Percentiles rank a stretch among this genome's conserved stretches.
Conservation (phyloP, 768 basidiomycete species). For the Mycena albidolilacea region DNA sequence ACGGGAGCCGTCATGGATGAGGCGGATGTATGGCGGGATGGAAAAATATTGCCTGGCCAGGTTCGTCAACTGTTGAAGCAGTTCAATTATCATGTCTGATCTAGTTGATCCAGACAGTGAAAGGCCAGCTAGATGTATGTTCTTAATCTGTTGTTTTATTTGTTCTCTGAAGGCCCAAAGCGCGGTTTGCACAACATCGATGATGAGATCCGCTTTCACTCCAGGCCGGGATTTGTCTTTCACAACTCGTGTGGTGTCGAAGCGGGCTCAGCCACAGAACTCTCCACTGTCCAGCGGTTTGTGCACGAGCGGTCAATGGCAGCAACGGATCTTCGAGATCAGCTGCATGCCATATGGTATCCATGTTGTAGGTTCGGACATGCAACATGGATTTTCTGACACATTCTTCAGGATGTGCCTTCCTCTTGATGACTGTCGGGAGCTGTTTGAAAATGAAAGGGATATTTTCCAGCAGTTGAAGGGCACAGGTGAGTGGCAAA, state of each 20-base stretch:
- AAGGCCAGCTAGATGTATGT: background rate
- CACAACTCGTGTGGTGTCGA: constrained; percentile 8
- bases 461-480: no score
- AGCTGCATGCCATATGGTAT: constrained; percentile 16
- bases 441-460: no score
- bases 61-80: background rate
- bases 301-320: background rate
- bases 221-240: background rate
- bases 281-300: constrained; percentile 1
- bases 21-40: background rate
- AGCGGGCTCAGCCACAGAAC: constrained; percentile 8
- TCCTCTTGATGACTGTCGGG: no score
- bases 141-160: background rate
- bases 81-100: background rate
- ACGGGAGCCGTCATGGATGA: background rate
- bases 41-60: background rate
- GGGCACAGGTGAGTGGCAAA: no score
- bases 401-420: no score
- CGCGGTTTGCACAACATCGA: constrained; percentile 14
- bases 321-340: background rate
- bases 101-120: no score
- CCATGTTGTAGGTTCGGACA: background rate
- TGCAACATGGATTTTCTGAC: background rate
- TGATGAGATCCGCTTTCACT: background rate
- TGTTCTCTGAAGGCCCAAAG: background rate